Evolutionary conservation across 2,329 filamentous ascomycete species (phyloP).

Genomic region (Septoria petroselini): DNA sequence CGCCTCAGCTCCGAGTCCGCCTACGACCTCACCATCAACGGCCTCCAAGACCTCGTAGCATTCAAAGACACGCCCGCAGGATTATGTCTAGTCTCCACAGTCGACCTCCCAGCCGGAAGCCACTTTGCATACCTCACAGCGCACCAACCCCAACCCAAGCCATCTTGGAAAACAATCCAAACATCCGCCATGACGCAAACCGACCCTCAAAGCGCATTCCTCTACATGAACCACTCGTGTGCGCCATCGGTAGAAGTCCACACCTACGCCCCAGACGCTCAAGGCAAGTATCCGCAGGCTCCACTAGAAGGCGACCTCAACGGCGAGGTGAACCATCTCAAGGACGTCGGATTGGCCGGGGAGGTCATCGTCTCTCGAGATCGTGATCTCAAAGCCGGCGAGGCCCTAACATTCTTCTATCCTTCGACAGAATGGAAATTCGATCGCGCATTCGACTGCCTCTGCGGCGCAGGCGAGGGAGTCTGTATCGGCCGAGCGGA

Average conservation of each 20-base stretch:
- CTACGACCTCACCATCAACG: constrained; percentile 30
- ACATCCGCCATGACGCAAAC: constrained; percentile 50
- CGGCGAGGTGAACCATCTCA: constrained; percentile 18
- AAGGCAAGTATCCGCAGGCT: constrained; percentile 29
- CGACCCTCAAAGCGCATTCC: constrained; percentile 56
- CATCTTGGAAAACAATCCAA: constrained; percentile 54
- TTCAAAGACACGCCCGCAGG: constrained; percentile 41
- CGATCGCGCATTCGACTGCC: constrained; percentile 47
- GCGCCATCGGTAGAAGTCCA: constrained; percentile 53
- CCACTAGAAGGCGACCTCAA: constrained; percentile 25
- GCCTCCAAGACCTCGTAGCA: constrained; percentile 42
- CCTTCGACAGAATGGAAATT: constrained; percentile 52
- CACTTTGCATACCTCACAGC: constrained; percentile 51
- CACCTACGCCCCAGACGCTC: constrained; percentile 37
- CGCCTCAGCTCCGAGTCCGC: constrained; percentile 18
- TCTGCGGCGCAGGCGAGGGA: constrained; percentile 39
- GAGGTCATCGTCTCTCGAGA: constrained; percentile 34
- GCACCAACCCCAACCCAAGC: constrained; percentile 43
- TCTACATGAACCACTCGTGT: constrained; percentile 58
- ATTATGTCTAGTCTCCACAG: constrained; percentile 47
- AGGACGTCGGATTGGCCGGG: constrained; percentile 22
- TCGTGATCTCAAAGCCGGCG: constrained; percentile 41
- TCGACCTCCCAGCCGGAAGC: constrained; percentile 51
- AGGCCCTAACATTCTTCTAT: constrained; percentile 50
- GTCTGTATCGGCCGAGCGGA: constrained; percentile 42